Conservation (phyloP, 2,329 filamentous ascomycete species). For the Colletotrichum spinosum region DNA sequence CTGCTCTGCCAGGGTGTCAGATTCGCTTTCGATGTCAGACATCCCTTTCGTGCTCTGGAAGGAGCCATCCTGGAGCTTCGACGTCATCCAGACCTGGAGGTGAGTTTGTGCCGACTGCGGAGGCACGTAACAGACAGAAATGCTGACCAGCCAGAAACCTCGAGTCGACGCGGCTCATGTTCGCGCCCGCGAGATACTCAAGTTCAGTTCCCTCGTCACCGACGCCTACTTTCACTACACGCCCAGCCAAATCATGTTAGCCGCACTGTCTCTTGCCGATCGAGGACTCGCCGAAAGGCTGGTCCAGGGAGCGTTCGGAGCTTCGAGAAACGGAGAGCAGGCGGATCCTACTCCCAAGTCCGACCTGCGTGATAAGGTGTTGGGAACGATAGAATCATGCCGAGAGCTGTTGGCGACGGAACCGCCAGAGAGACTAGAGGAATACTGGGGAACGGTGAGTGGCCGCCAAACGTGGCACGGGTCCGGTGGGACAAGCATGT, state of each 20-base stretch:
- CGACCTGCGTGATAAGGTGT: constrained; percentile 59
- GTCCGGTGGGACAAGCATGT: not conserved
- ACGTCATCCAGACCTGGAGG: constrained; percentile 72
- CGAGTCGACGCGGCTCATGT: constrained; percentile 73
- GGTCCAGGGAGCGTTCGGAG: constrained; percentile 51
- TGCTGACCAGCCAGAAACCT: constrained; percentile 44
- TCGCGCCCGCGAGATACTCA: constrained; percentile 79
- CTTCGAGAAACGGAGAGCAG: constrained; percentile 36
- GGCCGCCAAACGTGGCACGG: not conserved
- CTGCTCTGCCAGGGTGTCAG: constrained; percentile 90
- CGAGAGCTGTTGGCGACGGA: constrained; percentile 67
- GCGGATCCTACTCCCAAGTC: constrained; percentile 40
- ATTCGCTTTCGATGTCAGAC: constrained; percentile 92
- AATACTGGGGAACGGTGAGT: constrained; percentile 65
- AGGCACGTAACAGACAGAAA: not conserved
- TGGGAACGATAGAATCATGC: constrained; percentile 62
- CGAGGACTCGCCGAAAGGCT: constrained; percentile 66
- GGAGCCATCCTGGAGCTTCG: constrained; percentile 87
- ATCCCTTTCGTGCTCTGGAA: constrained; percentile 89
- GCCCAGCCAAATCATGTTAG: constrained; percentile 92
- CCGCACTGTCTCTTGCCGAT: constrained; percentile 82
- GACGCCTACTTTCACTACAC: constrained; percentile 98
- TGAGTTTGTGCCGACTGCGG: constrained; percentile 42
- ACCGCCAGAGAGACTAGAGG: constrained; percentile 64
- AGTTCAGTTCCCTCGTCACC: constrained; percentile 84